phyloP scores from a whole-genome alignment of 179 eudicot species.

The Beta macrorhiza region DNA sequence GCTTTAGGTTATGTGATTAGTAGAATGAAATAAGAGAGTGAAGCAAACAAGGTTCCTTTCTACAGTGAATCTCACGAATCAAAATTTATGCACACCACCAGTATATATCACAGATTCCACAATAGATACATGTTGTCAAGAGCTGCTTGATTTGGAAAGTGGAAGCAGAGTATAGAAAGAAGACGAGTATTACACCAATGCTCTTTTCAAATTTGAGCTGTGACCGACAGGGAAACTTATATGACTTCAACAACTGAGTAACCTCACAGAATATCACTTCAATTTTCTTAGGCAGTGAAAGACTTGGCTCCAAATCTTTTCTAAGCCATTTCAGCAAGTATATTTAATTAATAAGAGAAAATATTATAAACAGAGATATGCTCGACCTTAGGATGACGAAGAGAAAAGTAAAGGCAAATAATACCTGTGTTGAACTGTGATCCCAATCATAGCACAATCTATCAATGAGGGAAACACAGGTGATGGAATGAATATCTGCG shows the following conservation, averaged over 20 bases:
- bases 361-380: background rate
- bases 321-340: background rate
- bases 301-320: background rate
- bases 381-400: background rate
- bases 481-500: constrained; percentile 82
- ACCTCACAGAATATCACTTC: background rate
- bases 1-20: background rate
- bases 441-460: constrained; percentile 85
- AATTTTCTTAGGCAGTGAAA: background rate
- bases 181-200: background rate
- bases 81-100: background rate
- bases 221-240: background rate
- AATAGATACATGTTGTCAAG: background rate
- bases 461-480: constrained; percentile 67
- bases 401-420: background rate
- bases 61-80: background rate
- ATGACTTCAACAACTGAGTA: background rate
- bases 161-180: no score
- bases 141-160: no score
- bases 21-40: background rate
- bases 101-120: background rate
- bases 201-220: background rate
- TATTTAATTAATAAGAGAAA: background rate
- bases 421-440: constrained; percentile 98
- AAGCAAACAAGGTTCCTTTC: background rate